Evolutionary conservation across 1,284 basidiomycete genomes (phyloP).

Genomic region (Kwoniella shivajii): DNA sequence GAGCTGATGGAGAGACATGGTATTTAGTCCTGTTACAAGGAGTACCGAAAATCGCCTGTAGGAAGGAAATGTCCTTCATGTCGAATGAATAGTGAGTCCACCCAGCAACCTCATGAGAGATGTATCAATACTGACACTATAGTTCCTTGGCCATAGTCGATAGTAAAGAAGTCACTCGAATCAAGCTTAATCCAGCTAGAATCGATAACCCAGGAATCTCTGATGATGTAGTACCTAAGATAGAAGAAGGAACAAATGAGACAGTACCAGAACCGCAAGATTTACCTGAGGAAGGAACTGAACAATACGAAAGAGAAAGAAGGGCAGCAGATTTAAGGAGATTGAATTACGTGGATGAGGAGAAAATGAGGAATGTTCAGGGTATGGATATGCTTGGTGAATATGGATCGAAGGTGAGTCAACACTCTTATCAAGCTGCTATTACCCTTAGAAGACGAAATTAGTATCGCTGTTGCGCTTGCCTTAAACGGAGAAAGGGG

Average conservation of each 20-base stretch:
- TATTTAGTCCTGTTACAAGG: constrained; percentile 41
- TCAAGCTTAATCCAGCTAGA: constrained; percentile 65
- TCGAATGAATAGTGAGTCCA: constrained; percentile 34
- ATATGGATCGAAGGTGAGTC: constrained; percentile 50
- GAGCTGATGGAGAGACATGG: background rate
- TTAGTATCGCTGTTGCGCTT: no score
- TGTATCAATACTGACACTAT: no score
- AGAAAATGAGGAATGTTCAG: constrained; percentile 28
- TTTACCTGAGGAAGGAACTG: background rate
- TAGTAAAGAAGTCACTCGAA: constrained; percentile 85
- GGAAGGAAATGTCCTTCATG: constrained; percentile 45
- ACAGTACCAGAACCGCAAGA: constrained; percentile 2
- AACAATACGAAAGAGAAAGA: constrained; percentile 18
- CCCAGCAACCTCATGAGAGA: no score
- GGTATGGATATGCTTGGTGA: constrained; percentile 48
- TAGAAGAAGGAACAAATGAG: background rate
- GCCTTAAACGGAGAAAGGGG: background rate
- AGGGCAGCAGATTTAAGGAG: constrained; percentile 28
- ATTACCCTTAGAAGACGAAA: no score
- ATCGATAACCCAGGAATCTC: background rate
- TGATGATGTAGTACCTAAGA: background rate
- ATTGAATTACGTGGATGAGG: constrained; percentile 32
- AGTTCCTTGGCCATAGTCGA: constrained; percentile 21
- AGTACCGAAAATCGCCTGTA: constrained; percentile 29
- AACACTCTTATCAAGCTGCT: no score